Evolutionary conservation across 2,329 filamentous ascomycete genomes (phyloP).

Genomic region (Fusarium liriodendri): DNA sequence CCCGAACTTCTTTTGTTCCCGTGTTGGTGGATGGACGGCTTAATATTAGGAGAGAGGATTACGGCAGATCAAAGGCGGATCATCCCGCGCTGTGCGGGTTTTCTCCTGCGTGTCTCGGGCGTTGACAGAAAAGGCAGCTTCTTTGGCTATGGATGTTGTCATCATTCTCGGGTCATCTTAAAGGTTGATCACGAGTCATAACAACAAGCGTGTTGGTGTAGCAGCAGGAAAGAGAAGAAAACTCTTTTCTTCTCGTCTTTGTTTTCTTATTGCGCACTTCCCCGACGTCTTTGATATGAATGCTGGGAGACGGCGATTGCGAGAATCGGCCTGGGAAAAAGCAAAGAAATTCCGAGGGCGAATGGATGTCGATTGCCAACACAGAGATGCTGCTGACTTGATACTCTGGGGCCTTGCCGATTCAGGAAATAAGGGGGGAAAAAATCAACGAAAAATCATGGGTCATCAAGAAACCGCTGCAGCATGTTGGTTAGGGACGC

Average conservation of each 20-base stretch:
- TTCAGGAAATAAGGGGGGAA: neutral
- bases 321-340: slow-evolving; percentile 5
- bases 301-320: neutral
- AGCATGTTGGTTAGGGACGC: neutral
- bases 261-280: neutral
- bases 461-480: neutral
- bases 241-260: neutral
- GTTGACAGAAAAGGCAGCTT: slow-evolving; percentile 9
- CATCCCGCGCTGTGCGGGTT: neutral
- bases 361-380: neutral
- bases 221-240: neutral
- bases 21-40: neutral
- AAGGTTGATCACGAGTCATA: neutral
- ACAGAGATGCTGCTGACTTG: neutral
- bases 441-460: neutral
- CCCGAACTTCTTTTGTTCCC: neutral
- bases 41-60: neutral
- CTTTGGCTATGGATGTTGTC: neutral
- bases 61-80: neutral
- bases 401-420: neutral
- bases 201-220: neutral
- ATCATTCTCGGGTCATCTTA: neutral
- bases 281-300: neutral
- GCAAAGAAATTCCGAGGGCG: neutral
- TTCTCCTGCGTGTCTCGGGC: neutral